A percentile compares a stretch with the other conserved stretches of the same genome.
These are phyloP conservation scores for Meira nashicola DNA, from an alignment of 1,284 basidiomycete genomes.

Conservation along the genomic window DNA sequence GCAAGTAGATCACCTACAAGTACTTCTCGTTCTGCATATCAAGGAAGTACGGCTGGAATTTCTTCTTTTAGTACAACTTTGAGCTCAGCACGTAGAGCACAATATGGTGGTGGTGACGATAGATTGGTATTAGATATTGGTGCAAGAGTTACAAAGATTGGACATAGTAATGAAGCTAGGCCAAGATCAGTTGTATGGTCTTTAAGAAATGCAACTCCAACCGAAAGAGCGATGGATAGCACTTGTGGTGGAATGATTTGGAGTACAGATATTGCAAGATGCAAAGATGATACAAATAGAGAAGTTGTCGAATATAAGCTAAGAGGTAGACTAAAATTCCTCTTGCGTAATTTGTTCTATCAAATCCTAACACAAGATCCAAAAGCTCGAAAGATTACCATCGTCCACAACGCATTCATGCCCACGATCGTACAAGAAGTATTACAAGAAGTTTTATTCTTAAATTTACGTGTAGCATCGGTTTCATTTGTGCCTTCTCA, in stretches of 20 bases:
- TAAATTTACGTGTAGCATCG: slow-evolving; percentile 84
- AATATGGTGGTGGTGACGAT: slow-evolving; percentile 22
- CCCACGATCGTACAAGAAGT: slow-evolving; percentile 80
- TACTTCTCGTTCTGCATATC: too few species aligned
- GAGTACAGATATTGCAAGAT: slow-evolving; percentile 34
- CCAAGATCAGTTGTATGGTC: slow-evolving; percentile 40
- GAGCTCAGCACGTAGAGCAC: too few species aligned
- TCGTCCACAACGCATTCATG: slow-evolving; percentile 82
- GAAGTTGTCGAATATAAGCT: slow-evolving; percentile 25
- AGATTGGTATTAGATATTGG: slow-evolving; percentile 46
- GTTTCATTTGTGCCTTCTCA: slow-evolving; percentile 75
- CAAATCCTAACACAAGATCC: slow-evolving; percentile 77
- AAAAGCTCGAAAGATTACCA: slow-evolving; percentile 83
- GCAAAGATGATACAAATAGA: slow-evolving; percentile 22
- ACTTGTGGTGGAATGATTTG: slow-evolving; percentile 28
- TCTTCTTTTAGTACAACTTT: too few species aligned
- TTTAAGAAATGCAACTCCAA: slow-evolving; percentile 48
- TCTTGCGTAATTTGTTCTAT: slow-evolving; percentile 34
- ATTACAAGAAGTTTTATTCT: slow-evolving; percentile 79
- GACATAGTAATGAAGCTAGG: slow-evolving; percentile 42
- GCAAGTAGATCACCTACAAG: too few species aligned
- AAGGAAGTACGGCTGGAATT: too few species aligned
- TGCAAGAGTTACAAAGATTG: slow-evolving; percentile 37
- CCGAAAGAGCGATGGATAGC: slow-evolving; percentile 21
- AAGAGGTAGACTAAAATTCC: slow-evolving; percentile 28